Evolutionary conservation across 495 filamentous ascomycete genomes (phyloP).

Genomic region (Aspergillus avenaceus): DNA sequence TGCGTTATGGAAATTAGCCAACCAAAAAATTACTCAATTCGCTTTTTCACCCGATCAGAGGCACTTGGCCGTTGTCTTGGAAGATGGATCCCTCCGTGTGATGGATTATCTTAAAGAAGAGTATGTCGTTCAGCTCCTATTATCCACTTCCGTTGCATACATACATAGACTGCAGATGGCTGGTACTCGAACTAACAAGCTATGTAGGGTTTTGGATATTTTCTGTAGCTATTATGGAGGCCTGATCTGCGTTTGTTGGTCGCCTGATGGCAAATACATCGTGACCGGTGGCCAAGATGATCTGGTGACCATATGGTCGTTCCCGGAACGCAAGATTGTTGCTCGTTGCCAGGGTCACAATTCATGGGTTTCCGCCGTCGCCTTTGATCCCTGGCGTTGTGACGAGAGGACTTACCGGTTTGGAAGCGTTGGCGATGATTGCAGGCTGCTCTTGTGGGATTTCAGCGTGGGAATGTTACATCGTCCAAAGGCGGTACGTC

Average conservation of each 20-base stretch:
- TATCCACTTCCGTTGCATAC: background rate
- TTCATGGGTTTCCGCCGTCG: constrained; percentile 89
- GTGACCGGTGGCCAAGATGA: constrained; percentile 96
- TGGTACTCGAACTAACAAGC: constrained; percentile 12
- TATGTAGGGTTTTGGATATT: constrained; percentile 67
- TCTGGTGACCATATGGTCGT: constrained; percentile 88
- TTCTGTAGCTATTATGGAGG: constrained; percentile 92
- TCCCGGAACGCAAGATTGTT: constrained; percentile 77
- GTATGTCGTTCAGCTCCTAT: constrained; percentile 48
- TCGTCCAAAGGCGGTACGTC: constrained; percentile 72
- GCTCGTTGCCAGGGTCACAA: constrained; percentile 92
- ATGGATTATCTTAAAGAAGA: constrained; percentile 90
- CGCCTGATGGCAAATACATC: constrained; percentile 93
- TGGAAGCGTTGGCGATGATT: constrained; percentile 92
- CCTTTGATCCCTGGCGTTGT: constrained; percentile 95
- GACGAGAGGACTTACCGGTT: constrained; percentile 93
- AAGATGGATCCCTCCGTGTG: constrained; percentile 84
- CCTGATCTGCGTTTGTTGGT: constrained; percentile 91
- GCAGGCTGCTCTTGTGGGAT: constrained; percentile 88
- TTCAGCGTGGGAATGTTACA: constrained; percentile 96
- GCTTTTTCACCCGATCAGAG: constrained; percentile 82
- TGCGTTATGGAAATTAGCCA: constrained; percentile 84
- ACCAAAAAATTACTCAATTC: constrained; percentile 82
- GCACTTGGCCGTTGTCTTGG: constrained; percentile 87
- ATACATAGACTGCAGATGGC: background rate